These are phyloP conservation scores for Berberis thunbergii DNA, from an alignment of 164 flowering plant genomes.

Conservation along the genomic window DNA sequence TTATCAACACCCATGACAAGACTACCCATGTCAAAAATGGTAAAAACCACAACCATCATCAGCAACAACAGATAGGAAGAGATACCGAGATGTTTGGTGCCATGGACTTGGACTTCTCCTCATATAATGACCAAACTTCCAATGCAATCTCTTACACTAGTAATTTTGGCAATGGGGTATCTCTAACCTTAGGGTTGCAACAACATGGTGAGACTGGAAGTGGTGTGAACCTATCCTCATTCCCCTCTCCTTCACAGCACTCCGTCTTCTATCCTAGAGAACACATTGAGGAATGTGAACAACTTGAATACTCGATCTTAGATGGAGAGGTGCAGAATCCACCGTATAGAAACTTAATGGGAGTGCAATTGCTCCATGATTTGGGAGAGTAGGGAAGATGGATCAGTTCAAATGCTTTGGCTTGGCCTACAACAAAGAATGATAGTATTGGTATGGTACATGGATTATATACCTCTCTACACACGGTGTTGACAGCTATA, in stretches of 20 bases:
- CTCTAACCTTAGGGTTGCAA: slow-evolving; percentile 77
- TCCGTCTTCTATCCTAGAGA: slow-evolving; percentile 53
- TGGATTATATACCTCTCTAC: too few species aligned
- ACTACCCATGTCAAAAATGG: slow-evolving; percentile 6
- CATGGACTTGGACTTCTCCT: slow-evolving; percentile 59
- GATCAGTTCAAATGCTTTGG: neutral
- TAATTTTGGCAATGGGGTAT: slow-evolving; percentile 43
- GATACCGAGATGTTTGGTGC: slow-evolving; percentile 25
- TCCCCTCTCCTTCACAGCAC: slow-evolving; percentile 43
- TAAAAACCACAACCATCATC: slow-evolving; percentile 14
- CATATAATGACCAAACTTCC: slow-evolving; percentile 19
- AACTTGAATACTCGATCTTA: slow-evolving; percentile 53
- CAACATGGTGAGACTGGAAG: slow-evolving; percentile 53
- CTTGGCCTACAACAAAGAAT: too few species aligned
- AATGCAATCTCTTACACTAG: too few species aligned
- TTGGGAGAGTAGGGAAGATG: slow-evolving; percentile 11
- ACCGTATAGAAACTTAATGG: slow-evolving; percentile 77
- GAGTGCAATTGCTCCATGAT: slow-evolving; percentile 82
- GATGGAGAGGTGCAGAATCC: slow-evolving; percentile 61
- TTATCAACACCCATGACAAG: slow-evolving; percentile 44
- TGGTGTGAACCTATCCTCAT: slow-evolving; percentile 46
- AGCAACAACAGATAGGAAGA: slow-evolving; percentile 22
- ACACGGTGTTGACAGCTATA: too few species aligned
- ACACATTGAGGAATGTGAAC: slow-evolving; percentile 54
- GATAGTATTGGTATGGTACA: too few species aligned